These are phyloP conservation scores for Colletotrichum echinochloae DNA, from an alignment of 2,329 filamentous ascomycete species.

Conservation along the genomic window DNA sequence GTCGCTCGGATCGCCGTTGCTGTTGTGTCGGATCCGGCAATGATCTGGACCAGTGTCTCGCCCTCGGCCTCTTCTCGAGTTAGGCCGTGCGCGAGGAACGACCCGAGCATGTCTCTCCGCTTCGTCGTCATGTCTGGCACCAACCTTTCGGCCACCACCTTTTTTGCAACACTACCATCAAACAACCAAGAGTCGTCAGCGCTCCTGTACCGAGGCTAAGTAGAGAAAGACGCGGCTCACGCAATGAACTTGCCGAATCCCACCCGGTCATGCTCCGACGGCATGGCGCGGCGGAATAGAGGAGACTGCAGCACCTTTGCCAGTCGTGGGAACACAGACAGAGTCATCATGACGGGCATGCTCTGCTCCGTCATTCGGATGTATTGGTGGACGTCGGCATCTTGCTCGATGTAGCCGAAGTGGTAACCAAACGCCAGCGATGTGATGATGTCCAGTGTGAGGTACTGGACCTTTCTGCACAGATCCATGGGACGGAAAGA, in stretches of 20 bases:
- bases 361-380: conserved; percentile 57
- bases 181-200: conserved; percentile 18
- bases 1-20: conserved; percentile 56
- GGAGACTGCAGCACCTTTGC: conserved; percentile 56
- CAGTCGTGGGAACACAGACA: conserved; percentile 56
- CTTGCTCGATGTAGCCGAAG: conserved; percentile 62
- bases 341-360: conserved; percentile 57
- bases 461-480: conserved; percentile 61
- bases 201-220: neutral
- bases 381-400: conserved; percentile 62
- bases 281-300: conserved; percentile 55
- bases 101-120: conserved; percentile 55
- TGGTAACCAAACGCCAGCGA: conserved; percentile 63
- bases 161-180: conserved; percentile 42
- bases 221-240: conserved; percentile 31
- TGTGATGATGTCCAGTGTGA: conserved; percentile 68
- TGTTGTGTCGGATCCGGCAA: conserved; percentile 55
- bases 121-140: conserved; percentile 37
- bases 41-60: conserved; percentile 50
- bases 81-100: conserved; percentile 55
- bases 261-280: conserved; percentile 53
- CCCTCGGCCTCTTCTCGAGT: conserved; percentile 46
- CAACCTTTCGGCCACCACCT: conserved; percentile 44
- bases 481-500: conserved; percentile 60
- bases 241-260: conserved; percentile 55